These are phyloP conservation scores for Jackrogersella multiformis DNA, from an alignment of 495 filamentous ascomycete genomes.

Conservation along the genomic window DNA sequence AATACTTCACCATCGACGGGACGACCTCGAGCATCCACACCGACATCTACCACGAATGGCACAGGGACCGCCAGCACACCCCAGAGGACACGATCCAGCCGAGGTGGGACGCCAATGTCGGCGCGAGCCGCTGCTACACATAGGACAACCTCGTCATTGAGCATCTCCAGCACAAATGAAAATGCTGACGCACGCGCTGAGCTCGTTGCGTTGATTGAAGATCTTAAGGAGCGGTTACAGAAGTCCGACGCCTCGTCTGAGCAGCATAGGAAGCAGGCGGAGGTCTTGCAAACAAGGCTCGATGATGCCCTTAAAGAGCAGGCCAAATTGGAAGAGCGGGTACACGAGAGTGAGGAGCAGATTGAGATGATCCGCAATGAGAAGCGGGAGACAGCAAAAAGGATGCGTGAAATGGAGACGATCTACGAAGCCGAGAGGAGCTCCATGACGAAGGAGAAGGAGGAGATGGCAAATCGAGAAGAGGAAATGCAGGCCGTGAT, in stretches of 20 bases:
- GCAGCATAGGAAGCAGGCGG: slow-evolving; percentile 82
- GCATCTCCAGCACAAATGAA: slow-evolving; percentile 64
- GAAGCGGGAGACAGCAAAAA: slow-evolving; percentile 77
- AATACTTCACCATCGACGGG: slow-evolving; percentile 40
- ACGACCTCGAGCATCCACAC: slow-evolving; percentile 48
- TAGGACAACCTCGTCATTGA: slow-evolving; percentile 69
- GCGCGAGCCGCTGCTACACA: slow-evolving; percentile 71
- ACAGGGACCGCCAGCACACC: slow-evolving; percentile 42
- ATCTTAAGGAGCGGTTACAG: slow-evolving; percentile 80
- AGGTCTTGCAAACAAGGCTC: slow-evolving; percentile 83
- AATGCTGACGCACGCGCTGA: slow-evolving; percentile 68
- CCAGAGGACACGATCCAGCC: slow-evolving; percentile 60
- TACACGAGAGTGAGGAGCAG: slow-evolving; percentile 82
- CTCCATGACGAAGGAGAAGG: slow-evolving; percentile 88
- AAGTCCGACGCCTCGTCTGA: slow-evolving; percentile 83
- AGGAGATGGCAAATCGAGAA: slow-evolving; percentile 81
- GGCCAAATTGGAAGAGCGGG: slow-evolving; percentile 80
- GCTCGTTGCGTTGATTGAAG: slow-evolving; percentile 81
- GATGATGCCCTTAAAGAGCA: slow-evolving; percentile 88
- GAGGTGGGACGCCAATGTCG: slow-evolving; percentile 69
- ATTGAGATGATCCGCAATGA: slow-evolving; percentile 82
- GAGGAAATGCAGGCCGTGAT: slow-evolving; percentile 90
- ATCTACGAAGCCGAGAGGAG: slow-evolving; percentile 90
- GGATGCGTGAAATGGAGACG: slow-evolving; percentile 86
- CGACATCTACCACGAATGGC: slow-evolving; percentile 46